Base-by-base conservation (phyloP, 73 alveolate species). In the Stentor roeselii region DNA sequence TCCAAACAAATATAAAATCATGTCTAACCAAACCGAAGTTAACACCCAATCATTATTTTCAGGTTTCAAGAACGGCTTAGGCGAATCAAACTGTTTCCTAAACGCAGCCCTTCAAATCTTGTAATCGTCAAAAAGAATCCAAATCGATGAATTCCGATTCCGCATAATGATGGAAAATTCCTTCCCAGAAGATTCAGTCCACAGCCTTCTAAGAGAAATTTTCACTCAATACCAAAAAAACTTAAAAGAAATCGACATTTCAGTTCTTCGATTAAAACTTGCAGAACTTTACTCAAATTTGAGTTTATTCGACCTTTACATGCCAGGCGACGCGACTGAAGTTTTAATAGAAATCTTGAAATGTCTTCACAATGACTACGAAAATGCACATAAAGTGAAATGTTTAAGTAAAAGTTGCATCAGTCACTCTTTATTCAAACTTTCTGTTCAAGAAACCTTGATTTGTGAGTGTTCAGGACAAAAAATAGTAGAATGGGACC, bases 11-110 rank as follows among this genome's bases (percentile, higher is more conserved):
- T 21, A 50, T 50, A 50, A 50, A 50, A 50, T 11, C 6, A 50
- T 50, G 67, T 21, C 6, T 50, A 11, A 50, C 67, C 21, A 6
- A 50, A 50, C 67, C 6, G 6, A 6, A 50, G 21, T 11, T 21
- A 11, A 6, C 6, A 11, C 67, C 6, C 6, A 21, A 6, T 11
- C 21, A 6, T 6, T 6, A 50, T 21, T 50, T 21, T 11, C 6
- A 50, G 67, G 67, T 50, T 50, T 50, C 21, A 11, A 6, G 6
- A 50, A 50, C 21, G 67, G 67, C 67, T 50, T 6, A 21, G 67
- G 67, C 30, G 67, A 50, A 50, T 50, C 67, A 11, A 50, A 50
- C 67, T 50, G 67, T 50, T 50, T 50, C 67, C 67, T 50, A 50
- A 50, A 50, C 67, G 6, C 67, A 11, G 67, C 67, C 67, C 67